Base-by-base conservation (phyloP, 139 green algal species). In the Coelastrella sp. region DNA sequence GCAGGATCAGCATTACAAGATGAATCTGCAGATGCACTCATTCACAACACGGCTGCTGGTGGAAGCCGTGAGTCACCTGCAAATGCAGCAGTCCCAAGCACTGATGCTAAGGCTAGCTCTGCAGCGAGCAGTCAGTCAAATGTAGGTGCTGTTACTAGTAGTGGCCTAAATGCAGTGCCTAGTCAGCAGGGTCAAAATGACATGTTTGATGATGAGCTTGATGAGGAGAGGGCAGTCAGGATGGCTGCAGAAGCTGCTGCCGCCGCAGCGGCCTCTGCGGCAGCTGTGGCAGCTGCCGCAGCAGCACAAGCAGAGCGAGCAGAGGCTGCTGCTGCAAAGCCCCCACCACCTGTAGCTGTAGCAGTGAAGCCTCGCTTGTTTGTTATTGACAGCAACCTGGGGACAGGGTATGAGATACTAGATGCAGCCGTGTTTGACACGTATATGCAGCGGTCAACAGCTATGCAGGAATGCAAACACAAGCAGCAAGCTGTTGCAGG, bases 381-480 rank as follows among this genome's bases (percentile, higher is more conserved):
- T 86, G 86, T 94, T 7, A 40, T 92, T 8, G 87, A 83, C 27
- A 62, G 21, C 23, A n/a, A 43, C 25, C 74, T 71, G 30, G 88
- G 89, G 21, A 59, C 81, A 4, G 91, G 89, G 11, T 91, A 83
- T 53, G 91, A 94, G 69, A 53, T 93, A 2, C 68, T 94, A 5
- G 81, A 85, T n/a, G 48, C 8, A 25, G 53, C 25, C 3, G 21
- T 40, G 35, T 51, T 71, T 27, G 11, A 23, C 40, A 25, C 25
- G 23, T 82, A 71, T 11, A n/a, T 60, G 68, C 27, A 48, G 81
- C 34, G 63, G 73, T n/a, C 38, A 19, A 17, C 25, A 15, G 15
- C 2, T 7, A 5, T 72, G 45, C 67, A 71, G 60, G 79, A 38
- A 72, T 68, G 81, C 79, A 30, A 48, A 50, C 35, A 83, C 23